A percentile compares a stretch with the other conserved stretches of the same genome.
phyloP scores from a whole-genome alignment of 176 grass and related monocot genomes.

The Cymbopogon citratus region DNA sequence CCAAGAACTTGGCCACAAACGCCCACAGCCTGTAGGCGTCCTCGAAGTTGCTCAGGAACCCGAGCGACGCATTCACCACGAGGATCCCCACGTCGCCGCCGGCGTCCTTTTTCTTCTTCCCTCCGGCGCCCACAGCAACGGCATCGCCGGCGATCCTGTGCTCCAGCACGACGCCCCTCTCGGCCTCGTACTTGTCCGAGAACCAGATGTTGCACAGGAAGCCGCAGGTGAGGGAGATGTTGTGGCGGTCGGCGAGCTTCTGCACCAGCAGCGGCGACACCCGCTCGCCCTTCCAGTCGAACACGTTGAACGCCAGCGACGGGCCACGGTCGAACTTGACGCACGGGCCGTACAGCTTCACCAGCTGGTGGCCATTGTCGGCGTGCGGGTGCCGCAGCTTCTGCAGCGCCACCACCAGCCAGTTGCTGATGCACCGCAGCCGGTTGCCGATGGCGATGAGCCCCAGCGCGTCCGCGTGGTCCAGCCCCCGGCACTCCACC shows the following conservation, averaged over 20 bases:
- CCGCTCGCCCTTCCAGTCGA: conserved; percentile 82
- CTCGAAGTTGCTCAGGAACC: conserved; percentile 83
- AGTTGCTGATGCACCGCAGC: conserved; percentile 83
- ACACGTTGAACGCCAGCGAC: conserved; percentile 85
- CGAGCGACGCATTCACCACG: conserved; percentile 76
- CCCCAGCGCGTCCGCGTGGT: conserved; percentile 76
- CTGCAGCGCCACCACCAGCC: conserved; percentile 75
- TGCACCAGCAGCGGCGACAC: conserved; percentile 69
- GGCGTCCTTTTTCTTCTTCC: conserved; percentile 25
- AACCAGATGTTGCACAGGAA: conserved; percentile 80
- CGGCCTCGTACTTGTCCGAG: conserved; percentile 48
- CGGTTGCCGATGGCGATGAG: conserved; percentile 63
- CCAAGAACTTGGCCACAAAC: conserved; percentile 86
- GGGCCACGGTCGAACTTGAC: conserved; percentile 84
- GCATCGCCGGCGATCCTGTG: background rate
- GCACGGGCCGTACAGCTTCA: conserved; percentile 66
- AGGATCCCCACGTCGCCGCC: conserved; percentile 51
- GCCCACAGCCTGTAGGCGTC: conserved; percentile 85
- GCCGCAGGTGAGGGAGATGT: conserved; percentile 72
- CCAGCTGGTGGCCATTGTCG: conserved; percentile 46
- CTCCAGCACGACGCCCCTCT: conserved; percentile 45
- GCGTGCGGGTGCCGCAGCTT: conserved; percentile 64
- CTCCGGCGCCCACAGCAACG: background rate
- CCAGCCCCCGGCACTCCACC: conserved; percentile 76
- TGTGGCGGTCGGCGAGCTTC: conserved; percentile 85